phyloP scores from a whole-genome alignment of 2,329 filamentous ascomycete species.

The Aphanoascus verrucosus region DNA sequence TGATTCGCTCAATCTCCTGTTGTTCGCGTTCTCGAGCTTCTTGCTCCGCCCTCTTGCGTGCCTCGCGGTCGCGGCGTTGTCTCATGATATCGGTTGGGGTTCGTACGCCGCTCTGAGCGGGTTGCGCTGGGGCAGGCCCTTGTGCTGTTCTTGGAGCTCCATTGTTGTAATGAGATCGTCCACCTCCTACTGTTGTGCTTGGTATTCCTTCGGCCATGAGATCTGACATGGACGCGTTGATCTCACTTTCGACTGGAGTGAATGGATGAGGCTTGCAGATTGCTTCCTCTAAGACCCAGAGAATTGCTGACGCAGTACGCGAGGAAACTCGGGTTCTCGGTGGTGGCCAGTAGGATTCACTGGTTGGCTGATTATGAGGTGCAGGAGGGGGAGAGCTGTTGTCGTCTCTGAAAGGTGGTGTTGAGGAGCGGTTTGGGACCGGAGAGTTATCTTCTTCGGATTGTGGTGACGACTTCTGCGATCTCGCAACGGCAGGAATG shows the following conservation, averaged over 20 bases:
- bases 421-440: not conserved
- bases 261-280: conserved; percentile 72
- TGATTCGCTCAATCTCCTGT: conserved; percentile 40
- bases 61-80: conserved; percentile 67
- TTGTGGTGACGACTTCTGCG: not conserved
- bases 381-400: conserved; percentile 22
- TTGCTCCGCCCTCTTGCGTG: conserved; percentile 55
- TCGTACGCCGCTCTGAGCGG: conserved; percentile 51
- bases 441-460: not conserved
- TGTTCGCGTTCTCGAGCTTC: conserved; percentile 49
- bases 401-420: conserved; percentile 21
- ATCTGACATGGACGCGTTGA: conserved; percentile 87
- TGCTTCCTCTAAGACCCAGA: conserved; percentile 84
- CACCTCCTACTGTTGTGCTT: conserved; percentile 38
- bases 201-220: conserved; percentile 49
- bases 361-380: conserved; percentile 5
- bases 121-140: conserved; percentile 28
- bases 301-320: conserved; percentile 77
- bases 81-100: conserved; percentile 89
- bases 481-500: not conserved
- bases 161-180: conserved; percentile 46
- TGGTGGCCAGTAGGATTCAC: conserved; percentile 44
- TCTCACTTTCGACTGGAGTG: conserved; percentile 73
- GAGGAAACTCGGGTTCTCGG: conserved; percentile 57
- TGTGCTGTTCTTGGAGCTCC: conserved; percentile 42